Base-by-base conservation (phyloP, 192 early-diverging fungal species). In the Entomortierella parvispora region DNA sequence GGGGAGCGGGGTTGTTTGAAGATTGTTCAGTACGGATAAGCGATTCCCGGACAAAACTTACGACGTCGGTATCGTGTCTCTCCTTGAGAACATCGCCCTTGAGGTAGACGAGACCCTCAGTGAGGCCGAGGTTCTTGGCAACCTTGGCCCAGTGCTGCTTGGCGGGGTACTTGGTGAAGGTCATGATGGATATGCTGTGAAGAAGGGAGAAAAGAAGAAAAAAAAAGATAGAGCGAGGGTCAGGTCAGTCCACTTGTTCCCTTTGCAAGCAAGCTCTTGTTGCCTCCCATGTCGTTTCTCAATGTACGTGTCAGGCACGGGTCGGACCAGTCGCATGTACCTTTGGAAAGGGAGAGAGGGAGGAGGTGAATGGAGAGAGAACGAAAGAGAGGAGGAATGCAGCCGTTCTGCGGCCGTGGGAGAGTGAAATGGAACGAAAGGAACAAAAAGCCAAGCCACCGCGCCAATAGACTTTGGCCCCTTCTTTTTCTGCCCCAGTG, bases 31-130 rank as follows among this genome's bases (percentile, higher is more conserved):
- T n/a, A n/a, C n/a, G n/a, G n/a, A n/a, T n/a, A n/a, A n/a, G n/a
- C n/a, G n/a, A n/a, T n/a, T n/a, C n/a, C 26, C 23, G 55, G 4
- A 33, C 10, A 2, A 40, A 8, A 46, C 71, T 47, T 62, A 76
- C 95, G 50, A 88, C 86, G 78, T 95, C 94, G 43, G 93, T 94
- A 65, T 88, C 86, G 22, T 91, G 86, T 76, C 90, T 84, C 58
- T 89, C 76, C 52, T 83, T 80, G 28, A 86, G 79, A 55, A 87
- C 82, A 55, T 87, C 80, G 37, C 90, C 91, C 49, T 81, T 82
- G 37, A 92, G 62, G 63, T 88, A 90, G 64, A 91, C 87, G 33
- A 90, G 81, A 48, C 90, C 91, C 40, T 87, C 78, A 6, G 74
- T 45, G n/a, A 75, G 81, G 48, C 82, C 80, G 66, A 93, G 71